phyloP scores from a whole-genome alignment of 305 asterid genomes.

The Fraxinus baroniana region DNA sequence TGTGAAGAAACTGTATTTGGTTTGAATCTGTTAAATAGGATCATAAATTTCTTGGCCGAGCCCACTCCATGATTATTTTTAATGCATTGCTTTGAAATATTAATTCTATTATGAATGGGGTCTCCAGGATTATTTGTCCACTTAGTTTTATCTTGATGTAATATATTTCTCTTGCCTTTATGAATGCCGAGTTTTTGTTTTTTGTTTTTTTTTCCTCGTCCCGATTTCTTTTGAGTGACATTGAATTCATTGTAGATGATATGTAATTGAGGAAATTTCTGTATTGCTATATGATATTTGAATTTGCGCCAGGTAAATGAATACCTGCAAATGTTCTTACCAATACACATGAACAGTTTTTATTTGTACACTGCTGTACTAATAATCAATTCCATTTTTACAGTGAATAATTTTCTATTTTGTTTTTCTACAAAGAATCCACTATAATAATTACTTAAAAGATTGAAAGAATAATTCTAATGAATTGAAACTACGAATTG shows the following conservation, averaged over 20 bases:
- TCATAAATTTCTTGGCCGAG: constrained; percentile 74
- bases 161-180: constrained; percentile 24
- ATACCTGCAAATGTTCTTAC: neutral
- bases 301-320: neutral
- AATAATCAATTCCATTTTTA: neutral
- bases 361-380: neutral
- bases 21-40: constrained; percentile 80
- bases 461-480: neutral
- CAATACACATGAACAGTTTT: neutral
- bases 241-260: constrained; percentile 2
- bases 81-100: constrained; percentile 20
- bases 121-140: neutral
- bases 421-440: neutral
- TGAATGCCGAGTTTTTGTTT: constrained; percentile 7
- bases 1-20: constrained; percentile 96
- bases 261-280: neutral
- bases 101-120: neutral
- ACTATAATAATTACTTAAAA: neutral
- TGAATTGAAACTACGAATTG: neutral
- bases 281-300: neutral
- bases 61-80: constrained; percentile 35
- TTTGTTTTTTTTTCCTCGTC: neutral
- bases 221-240: constrained; percentile 14
- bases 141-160: constrained; percentile 21
- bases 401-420: neutral